Base-by-base conservation (phyloP, 768 basidiomycete genomes). In the Lactarius quietus region DNA sequence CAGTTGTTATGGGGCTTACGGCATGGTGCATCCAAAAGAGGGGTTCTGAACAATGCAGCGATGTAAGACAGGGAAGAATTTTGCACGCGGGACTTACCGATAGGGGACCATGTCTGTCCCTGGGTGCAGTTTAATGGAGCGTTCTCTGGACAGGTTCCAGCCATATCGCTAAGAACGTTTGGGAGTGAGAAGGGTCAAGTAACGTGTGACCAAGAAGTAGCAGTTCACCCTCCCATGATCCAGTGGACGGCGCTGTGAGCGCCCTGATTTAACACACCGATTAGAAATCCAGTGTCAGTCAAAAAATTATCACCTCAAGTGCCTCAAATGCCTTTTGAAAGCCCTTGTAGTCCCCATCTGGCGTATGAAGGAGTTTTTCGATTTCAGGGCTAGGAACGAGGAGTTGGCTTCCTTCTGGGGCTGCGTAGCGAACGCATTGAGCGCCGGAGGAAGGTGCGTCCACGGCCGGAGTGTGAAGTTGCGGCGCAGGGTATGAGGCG, bases 21-120 rank as follows among this genome's bases (percentile, higher is more conserved):
- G 74, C 74, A 60, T 77, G 77, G 68, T 78, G 75, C 57, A 77
- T 45, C 68, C 68, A 78, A 68, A 78, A 77, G 23, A 78, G 61
- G 3, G 77, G 76, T 2, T 77, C 76, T 78, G 43, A 23, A 14
- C 18, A 28, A 18, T 5, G 17, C 14, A 31, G 18, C 12, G 0
- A 48, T 48, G 39, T 29, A 45, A n/a, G 28, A 26, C 14, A 31
- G n/a, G 28, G 20, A 15, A 17, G 2, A 20, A 4, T 6, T 7
- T 18, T 28, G 6, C 5, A 36, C 12, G 45, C 2, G 18, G n/a
- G 18, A 23, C 67, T 14, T 4, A 76, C 76, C 77, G 29, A 77
- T 77, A 2, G 76, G 64, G 1, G 77, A 71, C 69, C 70, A 76
- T 10, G 71, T 74, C 1, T 76, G 73, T 5, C 73, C 71, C 4